Evolutionary conservation across 2,329 filamentous ascomycete species (phyloP).

Genomic region (Talaromyces sp.): DNA sequence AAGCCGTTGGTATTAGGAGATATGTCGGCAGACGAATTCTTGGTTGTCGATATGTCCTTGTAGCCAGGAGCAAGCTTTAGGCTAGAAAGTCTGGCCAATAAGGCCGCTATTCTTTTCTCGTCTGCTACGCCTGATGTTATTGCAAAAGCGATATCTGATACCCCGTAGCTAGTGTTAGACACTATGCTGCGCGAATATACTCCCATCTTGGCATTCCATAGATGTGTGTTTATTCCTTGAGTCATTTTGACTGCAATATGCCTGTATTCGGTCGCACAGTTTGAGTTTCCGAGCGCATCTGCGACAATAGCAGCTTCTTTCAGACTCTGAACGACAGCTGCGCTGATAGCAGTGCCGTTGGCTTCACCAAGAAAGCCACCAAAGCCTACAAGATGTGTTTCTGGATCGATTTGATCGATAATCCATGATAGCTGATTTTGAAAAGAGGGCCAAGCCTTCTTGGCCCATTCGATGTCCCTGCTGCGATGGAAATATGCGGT

Average conservation of each 20-base stretch:
- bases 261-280: not conserved
- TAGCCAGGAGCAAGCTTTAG: not conserved
- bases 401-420: not conserved
- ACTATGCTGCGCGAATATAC: not conserved
- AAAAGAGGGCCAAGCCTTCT: not conserved
- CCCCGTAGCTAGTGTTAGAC: not conserved
- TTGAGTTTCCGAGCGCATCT: not conserved
- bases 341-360: not conserved
- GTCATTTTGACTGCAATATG: not conserved
- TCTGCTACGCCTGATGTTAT: not conserved
- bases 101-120: not conserved
- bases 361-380: not conserved
- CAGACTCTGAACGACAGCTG: not conserved
- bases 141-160: not conserved
- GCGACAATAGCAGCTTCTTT: not conserved
- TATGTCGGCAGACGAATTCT: not conserved
- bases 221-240: not conserved
- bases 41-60: not conserved
- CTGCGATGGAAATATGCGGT: not conserved
- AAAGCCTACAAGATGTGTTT: not conserved
- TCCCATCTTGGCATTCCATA: not conserved
- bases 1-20: not conserved
- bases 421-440: not conserved
- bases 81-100: not conserved
- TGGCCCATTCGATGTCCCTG: not conserved